Evolutionary conservation across 805 yeast species (phyloP).

Genomic region (Saccharomycopsis synnaedendra): DNA sequence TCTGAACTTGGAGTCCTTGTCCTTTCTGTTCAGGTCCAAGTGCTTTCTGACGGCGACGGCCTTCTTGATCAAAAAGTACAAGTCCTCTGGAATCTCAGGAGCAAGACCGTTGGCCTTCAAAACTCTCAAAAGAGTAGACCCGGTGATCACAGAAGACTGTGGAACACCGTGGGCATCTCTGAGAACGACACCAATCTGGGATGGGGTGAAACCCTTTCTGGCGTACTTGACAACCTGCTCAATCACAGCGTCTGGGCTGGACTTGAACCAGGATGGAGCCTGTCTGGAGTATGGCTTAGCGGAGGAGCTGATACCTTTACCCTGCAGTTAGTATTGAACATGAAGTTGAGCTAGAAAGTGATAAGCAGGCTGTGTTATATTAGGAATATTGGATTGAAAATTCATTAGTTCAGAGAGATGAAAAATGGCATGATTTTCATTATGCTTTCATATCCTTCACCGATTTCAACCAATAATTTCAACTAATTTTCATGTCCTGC

Average conservation of each 20-base stretch:
- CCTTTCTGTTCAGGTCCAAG: conserved; percentile 99
- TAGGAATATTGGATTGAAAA: too few relatives aligned
- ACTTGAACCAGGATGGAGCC: conserved; percentile 99
- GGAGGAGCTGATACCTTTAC: conserved; percentile 99
- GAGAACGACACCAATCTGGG: conserved; percentile 98
- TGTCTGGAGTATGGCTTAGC: conserved; percentile 99
- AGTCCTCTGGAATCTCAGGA: conserved; percentile 99
- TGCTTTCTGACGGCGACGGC: conserved; percentile 99
- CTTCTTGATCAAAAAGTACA: conserved; percentile 97
- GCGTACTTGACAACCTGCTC: conserved; percentile 99
- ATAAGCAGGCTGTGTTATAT: too few relatives aligned
- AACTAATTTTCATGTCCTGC: too few relatives aligned
- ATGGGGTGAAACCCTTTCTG: conserved; percentile 99
- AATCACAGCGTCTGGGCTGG: conserved; percentile 86
- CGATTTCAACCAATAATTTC: too few relatives aligned
- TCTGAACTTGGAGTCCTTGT: conserved; percentile 99
- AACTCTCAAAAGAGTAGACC: conserved; percentile 99
- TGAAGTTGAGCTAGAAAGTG: too few relatives aligned
- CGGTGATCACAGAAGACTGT: conserved; percentile 94
- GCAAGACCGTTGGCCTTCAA: conserved; percentile 99
- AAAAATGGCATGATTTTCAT: too few relatives aligned
- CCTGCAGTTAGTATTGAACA: conserved; percentile 51
- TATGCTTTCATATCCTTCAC: too few relatives aligned
- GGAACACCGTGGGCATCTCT: conserved; percentile 99
- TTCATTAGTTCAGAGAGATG: too few relatives aligned